Conservation (phyloP, 176 grass and related monocot species). For the Carex myosuroides region DNA sequence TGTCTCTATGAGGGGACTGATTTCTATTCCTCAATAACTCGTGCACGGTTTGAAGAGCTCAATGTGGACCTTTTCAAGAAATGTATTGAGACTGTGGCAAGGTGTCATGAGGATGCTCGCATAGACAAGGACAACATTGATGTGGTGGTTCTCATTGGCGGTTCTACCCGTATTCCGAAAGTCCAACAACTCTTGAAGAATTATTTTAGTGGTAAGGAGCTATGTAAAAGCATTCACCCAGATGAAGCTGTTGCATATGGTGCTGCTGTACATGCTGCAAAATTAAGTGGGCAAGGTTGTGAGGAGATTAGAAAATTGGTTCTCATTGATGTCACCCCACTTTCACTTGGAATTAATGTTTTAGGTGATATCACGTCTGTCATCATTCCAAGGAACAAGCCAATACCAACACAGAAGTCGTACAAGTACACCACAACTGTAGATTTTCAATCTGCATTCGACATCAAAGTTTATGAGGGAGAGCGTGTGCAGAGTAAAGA, state of each 20-base stretch:
- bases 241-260: conserved; percentile 34
- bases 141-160: conserved; percentile 22
- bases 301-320: conserved; percentile 17
- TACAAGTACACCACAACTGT: not conserved
- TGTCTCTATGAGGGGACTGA: conserved; percentile 32
- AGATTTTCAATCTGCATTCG: conserved; percentile 2
- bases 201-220: conserved; percentile 26
- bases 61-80: conserved; percentile 32
- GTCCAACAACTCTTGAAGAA: conserved; percentile 28
- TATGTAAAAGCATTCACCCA: conserved; percentile 32
- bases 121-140: conserved; percentile 30
- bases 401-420: conserved; percentile 22
- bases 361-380: conserved; percentile 1
- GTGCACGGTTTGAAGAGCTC: conserved; percentile 34
- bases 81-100: conserved; percentile 30
- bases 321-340: conserved; percentile 15
- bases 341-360: not conserved
- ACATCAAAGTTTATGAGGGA: conserved; percentile 26
- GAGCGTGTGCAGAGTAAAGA: conserved; percentile 16
- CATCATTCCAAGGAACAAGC: conserved; percentile 28
- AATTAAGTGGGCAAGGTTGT: conserved; percentile 22
- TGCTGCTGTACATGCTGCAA: conserved; percentile 31
- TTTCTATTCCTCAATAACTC: conserved; percentile 28
- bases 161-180: conserved; percentile 14
- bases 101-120: conserved; percentile 23